These are phyloP conservation scores for Ophiostoma angusticollis DNA, from an alignment of 2,329 filamentous ascomycete species.

Conservation along the genomic window DNA sequence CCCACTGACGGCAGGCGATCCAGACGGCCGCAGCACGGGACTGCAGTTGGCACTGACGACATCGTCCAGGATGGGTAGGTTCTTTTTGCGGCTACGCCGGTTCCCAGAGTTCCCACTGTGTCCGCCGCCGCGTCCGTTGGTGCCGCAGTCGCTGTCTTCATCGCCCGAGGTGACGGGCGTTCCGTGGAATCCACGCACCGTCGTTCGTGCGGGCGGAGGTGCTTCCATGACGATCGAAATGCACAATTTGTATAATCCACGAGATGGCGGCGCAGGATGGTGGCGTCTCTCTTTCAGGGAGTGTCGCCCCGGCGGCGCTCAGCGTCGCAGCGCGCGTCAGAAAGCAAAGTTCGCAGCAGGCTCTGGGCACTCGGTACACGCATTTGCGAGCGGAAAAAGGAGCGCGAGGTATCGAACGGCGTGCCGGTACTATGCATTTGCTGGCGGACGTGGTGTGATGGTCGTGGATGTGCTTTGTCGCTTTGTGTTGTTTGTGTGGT, in stretches of 20 bases:
- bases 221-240: conserved; percentile 30
- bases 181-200: conserved; percentile 43
- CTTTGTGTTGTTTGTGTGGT: conserved; percentile 4
- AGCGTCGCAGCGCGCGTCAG: conserved; percentile 42
- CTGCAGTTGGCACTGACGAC: conserved; percentile 52
- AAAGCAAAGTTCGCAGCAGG: conserved; percentile 35
- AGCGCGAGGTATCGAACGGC: conserved; percentile 29
- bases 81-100: conserved; percentile 26
- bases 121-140: conserved; percentile 20
- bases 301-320: conserved; percentile 41
- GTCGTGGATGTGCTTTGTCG: conserved; percentile 2
- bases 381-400: conserved; percentile 46
- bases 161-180: conserved; percentile 43
- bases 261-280: no score
- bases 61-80: conserved; percentile 34
- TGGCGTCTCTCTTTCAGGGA: conserved; percentile 7
- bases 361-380: conserved; percentile 37
- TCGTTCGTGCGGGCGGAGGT: conserved; percentile 37
- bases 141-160: conserved; percentile 41
- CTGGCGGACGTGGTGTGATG: conserved; percentile 7
- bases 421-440: conserved; percentile 45
- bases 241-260: not conserved
- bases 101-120: conserved; percentile 15
- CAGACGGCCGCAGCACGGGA: conserved; percentile 37
- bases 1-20: conserved; percentile 50